Evolutionary conservation across 345 rosid genomes (phyloP), one percentile per base, ranked within the genome.

Genomic region (Eutrema yunnanense): DNA sequence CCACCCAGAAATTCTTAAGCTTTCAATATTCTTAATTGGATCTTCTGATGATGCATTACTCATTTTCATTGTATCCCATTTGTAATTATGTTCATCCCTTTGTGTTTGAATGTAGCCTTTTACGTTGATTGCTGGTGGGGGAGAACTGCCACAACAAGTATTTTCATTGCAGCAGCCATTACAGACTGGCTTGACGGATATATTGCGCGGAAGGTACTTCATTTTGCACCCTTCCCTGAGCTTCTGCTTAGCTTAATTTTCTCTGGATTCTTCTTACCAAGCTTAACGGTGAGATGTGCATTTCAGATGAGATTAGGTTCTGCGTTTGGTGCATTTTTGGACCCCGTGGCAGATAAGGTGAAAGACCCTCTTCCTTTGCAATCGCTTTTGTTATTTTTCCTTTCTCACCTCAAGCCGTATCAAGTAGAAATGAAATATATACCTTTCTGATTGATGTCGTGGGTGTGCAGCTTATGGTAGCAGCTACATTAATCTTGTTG

Each of bases 141-240:
- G 13, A 96, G 82, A 67, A 88, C 97, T 26, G 92, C 97, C 7
- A 96, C 99, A 4, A 90, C 97, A 4, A 84, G 94, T 74, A 85
- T 92, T 69, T 96, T 96, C 72, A 79, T 96, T 68, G 91, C 86
- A 34, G 98, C 99, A n/a, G 97, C 99, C 9, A 71, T 92, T 62
- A 96, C 99, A 27, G 99, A 96, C 71, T 96, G 99, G 99, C 98
- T 96, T 49, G 99, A 96, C 67, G 99, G 99, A 26, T 96, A 96
- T 78, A 78, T 96, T 71, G 99, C 99, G 9, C 78, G 99, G 27
- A 96, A 85, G 97, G 99, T 96, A 33, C 40, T 19, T 60, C 19
- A 0, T 8, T 44, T 19, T 36, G 56, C 7, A 9, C 34, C 27
- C 7, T 38, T 59, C 14, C 9, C 12, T 67, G 26, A 34, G 19